A percentile compares a stretch with the other conserved stretches of the same genome.
These are phyloP conservation scores for Diaporthe eres DNA, from an alignment of 2,329 filamentous ascomycete species.

Conservation along the genomic window DNA sequence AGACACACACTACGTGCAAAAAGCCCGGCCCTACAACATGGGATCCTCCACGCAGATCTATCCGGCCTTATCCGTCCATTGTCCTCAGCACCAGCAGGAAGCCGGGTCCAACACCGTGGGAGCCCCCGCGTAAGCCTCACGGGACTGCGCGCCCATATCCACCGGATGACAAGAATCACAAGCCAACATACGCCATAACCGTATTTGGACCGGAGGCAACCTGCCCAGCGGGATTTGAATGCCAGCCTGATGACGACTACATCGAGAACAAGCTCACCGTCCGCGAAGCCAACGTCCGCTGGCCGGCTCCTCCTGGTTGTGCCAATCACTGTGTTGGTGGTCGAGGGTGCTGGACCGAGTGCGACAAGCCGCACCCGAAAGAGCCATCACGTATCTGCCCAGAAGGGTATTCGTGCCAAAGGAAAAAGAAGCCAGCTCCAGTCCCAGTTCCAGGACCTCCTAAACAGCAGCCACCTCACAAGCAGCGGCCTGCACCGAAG, in stretches of 20 bases:
- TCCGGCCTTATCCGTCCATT: neutral
- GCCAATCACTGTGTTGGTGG: slow-evolving; percentile 8
- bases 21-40: neutral
- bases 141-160: neutral
- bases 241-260: slow-evolving; percentile 9
- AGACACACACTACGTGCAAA: slow-evolving; percentile 17
- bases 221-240: neutral
- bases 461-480: neutral
- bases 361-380: neutral
- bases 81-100: neutral
- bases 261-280: neutral
- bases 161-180: neutral
- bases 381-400: slow-evolving; percentile 5
- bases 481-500: neutral
- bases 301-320: slow-evolving; percentile 12
- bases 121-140: neutral
- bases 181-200: neutral
- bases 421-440: neutral
- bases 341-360: slow-evolving; percentile 17
- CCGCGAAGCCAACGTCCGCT: neutral
- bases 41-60: neutral
- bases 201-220: neutral
- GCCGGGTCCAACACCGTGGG: neutral
- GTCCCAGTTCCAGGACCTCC: neutral
- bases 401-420: slow-evolving; percentile 29